Base-by-base conservation (phyloP, 495 filamentous ascomycete species). In the Pyrenula aspistea region DNA sequence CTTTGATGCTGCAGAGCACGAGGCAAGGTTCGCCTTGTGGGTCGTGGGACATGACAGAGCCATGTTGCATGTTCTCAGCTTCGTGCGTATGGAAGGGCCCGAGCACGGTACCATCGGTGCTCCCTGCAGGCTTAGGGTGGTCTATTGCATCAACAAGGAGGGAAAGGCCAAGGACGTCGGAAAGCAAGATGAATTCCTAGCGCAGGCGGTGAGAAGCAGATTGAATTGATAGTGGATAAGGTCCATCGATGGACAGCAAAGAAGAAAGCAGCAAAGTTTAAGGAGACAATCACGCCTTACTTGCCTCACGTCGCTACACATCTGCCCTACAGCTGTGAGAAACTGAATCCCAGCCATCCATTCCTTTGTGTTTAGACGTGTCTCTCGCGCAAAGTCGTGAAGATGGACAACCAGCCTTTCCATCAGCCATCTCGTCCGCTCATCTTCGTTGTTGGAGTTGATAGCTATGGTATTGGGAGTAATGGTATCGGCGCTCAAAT, bases 21-120 rank as follows among this genome's bases (percentile, higher is more conserved):
- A 96, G 80, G 60, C 89, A 80, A 0, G 87, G 85, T 54, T 72
- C 64, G 49, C 73, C 73, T 22, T 64, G 53, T 12, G 70, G 66
- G 61, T 92, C 88, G 57, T 82, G 81, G 12, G 86, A 84, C 75
- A 96, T 91, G 62, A 64, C 63, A 20, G 77, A 71, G 23, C 91
- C 91, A 58, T 83, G 71, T 12, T 75, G 54, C 49, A 87, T 74
- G 25, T 75, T 67, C 23, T 83, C 77, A 2, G 91, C 89, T 62
- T 95, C 90, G 70, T 95, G 87, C 1, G 89, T 92, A 76, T 96
- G 90, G 77, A 95, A 96, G 50, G 91, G 91, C 0, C 91, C 91
- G 0, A 96, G 81, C 24, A 96, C 88, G 2, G 91, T 91, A 53
- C 90, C 88, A 68, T 95, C 90, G 15, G 91, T 96, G 50, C 80